A percentile compares a stretch with the other conserved stretches of the same genome.
phyloP scores from a whole-genome alignment of 495 filamentous ascomycete species.

The Staphylotrichum tortipilum region DNA sequence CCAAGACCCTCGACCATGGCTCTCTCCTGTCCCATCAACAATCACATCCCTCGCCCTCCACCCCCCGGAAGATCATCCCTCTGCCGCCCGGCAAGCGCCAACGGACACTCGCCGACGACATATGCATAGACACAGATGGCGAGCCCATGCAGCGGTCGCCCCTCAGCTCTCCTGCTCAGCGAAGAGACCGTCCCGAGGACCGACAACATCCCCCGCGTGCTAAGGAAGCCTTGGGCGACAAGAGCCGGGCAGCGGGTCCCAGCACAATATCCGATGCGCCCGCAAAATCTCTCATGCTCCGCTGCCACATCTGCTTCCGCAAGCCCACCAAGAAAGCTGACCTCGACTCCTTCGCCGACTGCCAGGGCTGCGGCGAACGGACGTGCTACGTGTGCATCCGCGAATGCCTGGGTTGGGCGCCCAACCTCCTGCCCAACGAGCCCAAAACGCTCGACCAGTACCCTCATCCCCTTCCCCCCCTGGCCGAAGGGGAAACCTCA shows the following conservation, averaged over 20 bases:
- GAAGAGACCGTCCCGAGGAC: background rate
- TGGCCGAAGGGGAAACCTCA: slow-evolving; percentile 18
- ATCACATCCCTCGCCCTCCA: slow-evolving; percentile 4
- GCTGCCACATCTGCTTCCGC: slow-evolving; percentile 43
- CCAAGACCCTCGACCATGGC: slow-evolving; percentile 9
- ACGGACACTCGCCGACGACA: slow-evolving; percentile 6
- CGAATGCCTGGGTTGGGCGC: slow-evolving; percentile 35
- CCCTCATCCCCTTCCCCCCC: background rate
- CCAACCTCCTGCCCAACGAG: no score
- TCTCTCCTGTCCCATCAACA: slow-evolving; percentile 1
- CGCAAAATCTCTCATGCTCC: slow-evolving; percentile 31
- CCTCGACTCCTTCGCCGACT: slow-evolving; percentile 41
- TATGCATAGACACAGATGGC: slow-evolving; percentile 3
- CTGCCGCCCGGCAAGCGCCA: slow-evolving; percentile 28
- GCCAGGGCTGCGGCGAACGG: slow-evolving; percentile 37
- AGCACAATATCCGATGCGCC: no score
- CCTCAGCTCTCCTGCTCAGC: slow-evolving; percentile 5
- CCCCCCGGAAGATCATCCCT: slow-evolving; percentile 25
- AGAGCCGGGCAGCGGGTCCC: slow-evolving; percentile 1
- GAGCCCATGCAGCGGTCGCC: slow-evolving; percentile 9
- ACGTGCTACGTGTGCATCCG: slow-evolving; percentile 42
- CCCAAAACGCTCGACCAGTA: background rate
- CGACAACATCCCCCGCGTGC: slow-evolving; percentile 5
- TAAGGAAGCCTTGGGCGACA: background rate
- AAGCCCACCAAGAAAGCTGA: slow-evolving; percentile 40